These are phyloP conservation scores for Coriaria nepalensis DNA, from an alignment of 306 rosid genomes.

Conservation along the genomic window DNA sequence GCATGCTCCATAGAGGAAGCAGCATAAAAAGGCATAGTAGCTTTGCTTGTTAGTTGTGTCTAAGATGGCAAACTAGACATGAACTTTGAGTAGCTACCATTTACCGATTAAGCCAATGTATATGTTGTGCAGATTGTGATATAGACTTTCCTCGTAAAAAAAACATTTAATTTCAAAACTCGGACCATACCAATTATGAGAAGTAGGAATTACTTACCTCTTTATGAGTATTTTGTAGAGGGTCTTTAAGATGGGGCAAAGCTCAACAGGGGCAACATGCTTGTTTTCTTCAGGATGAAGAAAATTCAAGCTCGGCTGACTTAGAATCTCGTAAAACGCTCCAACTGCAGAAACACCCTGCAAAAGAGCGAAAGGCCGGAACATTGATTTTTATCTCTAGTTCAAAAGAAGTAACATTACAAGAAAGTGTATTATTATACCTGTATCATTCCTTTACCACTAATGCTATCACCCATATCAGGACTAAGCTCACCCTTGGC, in stretches of 20 bases:
- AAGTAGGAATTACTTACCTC: slow-evolving; percentile 31
- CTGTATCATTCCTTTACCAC: slow-evolving; percentile 97
- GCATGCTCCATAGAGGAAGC: too few species aligned
- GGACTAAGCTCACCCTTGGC: slow-evolving; percentile 80
- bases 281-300: slow-evolving; percentile 80
- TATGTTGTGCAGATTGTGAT: too few species aligned
- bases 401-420: slow-evolving; percentile 1
- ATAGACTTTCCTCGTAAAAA: background rate
- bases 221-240: slow-evolving; percentile 64
- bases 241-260: slow-evolving; percentile 87
- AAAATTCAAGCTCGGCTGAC: slow-evolving; percentile 78
- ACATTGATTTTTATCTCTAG: background rate
- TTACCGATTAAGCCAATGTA: too few species aligned
- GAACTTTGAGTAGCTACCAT: too few species aligned
- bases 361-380: slow-evolving; percentile 3
- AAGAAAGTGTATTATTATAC: slow-evolving; percentile 21
- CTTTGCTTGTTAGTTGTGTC: too few species aligned
- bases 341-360: slow-evolving; percentile 89
- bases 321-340: slow-evolving; percentile 71
- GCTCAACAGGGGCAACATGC: slow-evolving; percentile 84
- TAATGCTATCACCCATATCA: slow-evolving; percentile 88
- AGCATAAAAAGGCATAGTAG: too few species aligned
- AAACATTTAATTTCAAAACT: background rate
- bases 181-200: background rate
- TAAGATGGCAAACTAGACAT: too few species aligned